phyloP scores from a whole-genome alignment of 306 rosid genomes.

The Cucurbita pepo region DNA sequence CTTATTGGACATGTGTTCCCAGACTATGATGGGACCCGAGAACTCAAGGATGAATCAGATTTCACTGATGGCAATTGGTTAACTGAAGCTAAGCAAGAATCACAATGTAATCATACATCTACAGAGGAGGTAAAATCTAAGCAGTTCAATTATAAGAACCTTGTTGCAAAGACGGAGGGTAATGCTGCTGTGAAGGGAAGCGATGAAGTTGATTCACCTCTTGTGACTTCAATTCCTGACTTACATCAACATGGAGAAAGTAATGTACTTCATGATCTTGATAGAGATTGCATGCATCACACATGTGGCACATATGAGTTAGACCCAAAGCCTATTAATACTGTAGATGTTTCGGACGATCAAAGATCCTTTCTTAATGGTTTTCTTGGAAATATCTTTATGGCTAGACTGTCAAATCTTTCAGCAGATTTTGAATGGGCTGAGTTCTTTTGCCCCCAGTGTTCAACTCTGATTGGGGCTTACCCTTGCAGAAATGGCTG shows the following conservation, averaged over 20 bases:
- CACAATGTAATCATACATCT: slow-evolving; percentile 10
- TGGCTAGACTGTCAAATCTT: slow-evolving; percentile 69
- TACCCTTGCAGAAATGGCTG: slow-evolving; percentile 46
- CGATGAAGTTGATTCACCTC: slow-evolving; percentile 17
- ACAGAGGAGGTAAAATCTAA: slow-evolving; percentile 15
- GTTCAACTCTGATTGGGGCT: slow-evolving; percentile 66
- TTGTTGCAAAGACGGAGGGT: slow-evolving; percentile 13
- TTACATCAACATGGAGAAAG: slow-evolving; percentile 23
- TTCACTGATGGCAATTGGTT: slow-evolving; percentile 3
- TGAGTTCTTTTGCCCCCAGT: slow-evolving; percentile 66
- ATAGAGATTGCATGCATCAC: slow-evolving; percentile 21
- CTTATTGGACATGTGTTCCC: slow-evolving; percentile 32
- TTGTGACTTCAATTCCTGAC: slow-evolving; percentile 11
- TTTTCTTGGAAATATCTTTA: slow-evolving; percentile 76
- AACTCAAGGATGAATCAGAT: slow-evolving; percentile 11
- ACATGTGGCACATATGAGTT: slow-evolving; percentile 19
- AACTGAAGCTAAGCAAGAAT: slow-evolving; percentile 9
- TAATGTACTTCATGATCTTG: slow-evolving; percentile 4
- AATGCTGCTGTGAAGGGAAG: slow-evolving; percentile 11
- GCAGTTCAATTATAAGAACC: slow-evolving; percentile 16
- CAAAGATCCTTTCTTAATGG: slow-evolving; percentile 64
- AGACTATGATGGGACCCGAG: slow-evolving; percentile 12
- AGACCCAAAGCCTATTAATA: slow-evolving; percentile 12
- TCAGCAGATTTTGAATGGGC: slow-evolving; percentile 63
- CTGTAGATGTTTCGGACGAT: slow-evolving; percentile 26